These are phyloP conservation scores for Auricularia sp. DNA, from an alignment of 768 basidiomycete species.

Conservation along the genomic window DNA sequence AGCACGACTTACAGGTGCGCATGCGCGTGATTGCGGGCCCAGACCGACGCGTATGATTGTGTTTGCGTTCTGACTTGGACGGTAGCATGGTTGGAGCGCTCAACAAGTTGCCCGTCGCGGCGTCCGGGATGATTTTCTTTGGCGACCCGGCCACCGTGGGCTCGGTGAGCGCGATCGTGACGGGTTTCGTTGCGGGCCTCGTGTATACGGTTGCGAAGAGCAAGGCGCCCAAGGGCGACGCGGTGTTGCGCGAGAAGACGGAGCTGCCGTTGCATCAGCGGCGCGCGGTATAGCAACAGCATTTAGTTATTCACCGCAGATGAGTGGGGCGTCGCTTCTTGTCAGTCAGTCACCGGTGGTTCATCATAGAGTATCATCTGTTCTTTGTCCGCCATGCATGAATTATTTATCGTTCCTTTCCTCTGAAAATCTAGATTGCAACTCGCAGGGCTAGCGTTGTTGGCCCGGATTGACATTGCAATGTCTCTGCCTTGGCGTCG, in stretches of 20 bases:
- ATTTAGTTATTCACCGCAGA: not conserved
- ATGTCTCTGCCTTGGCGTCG: no score
- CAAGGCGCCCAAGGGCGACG: slow-evolving; percentile 75
- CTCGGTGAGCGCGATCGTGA: slow-evolving; percentile 75
- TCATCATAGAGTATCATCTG: no score
- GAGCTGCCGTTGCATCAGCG: slow-evolving; percentile 48
- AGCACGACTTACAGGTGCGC: slow-evolving; percentile 94
- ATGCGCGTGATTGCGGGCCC: not conserved
- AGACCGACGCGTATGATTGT: not conserved
- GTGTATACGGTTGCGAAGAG: slow-evolving; percentile 92
- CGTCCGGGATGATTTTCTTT: slow-evolving; percentile 97
- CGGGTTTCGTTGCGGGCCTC: slow-evolving; percentile 87
- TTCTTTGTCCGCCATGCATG: no score
- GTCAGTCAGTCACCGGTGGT: not conserved
- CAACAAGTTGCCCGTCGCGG: slow-evolving; percentile 96
- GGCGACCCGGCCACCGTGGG: slow-evolving; percentile 82
- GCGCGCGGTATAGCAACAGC: slow-evolving; percentile 6
- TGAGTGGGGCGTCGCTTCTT: not conserved
- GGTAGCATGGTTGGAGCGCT: slow-evolving; percentile 90
- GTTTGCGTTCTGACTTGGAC: no score
- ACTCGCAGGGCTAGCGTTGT: no score
- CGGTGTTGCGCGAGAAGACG: slow-evolving; percentile 21
- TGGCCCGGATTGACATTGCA: no score
- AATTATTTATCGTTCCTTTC: no score
- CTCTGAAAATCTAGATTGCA: no score